Conservation (phyloP, 2,329 filamentous ascomycete species). For the Botrytis pseudocinerea region DNA sequence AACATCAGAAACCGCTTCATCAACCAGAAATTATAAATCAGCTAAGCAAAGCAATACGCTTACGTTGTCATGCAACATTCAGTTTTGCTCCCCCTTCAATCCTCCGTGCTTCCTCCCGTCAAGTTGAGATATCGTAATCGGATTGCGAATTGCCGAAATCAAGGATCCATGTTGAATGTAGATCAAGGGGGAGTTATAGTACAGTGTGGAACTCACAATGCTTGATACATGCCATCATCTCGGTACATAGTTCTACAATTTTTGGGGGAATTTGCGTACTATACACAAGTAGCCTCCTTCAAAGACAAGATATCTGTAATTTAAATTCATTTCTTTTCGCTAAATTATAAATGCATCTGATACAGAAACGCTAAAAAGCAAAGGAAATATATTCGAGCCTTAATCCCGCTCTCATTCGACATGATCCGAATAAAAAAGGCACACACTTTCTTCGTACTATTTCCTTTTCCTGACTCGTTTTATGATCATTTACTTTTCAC, state of each 20-base stretch:
- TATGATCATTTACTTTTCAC: constrained; percentile 5
- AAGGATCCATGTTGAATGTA: neutral
- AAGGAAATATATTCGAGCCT: constrained; percentile 36
- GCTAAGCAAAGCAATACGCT: no score
- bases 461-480: neutral
- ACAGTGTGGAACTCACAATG: neutral
- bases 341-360: constrained; percentile 33
- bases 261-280: neutral
- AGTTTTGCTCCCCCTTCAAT: neutral
- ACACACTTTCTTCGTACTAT: neutral
- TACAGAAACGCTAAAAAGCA: constrained; percentile 28
- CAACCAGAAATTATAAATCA: no score
- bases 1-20: no score
- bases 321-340: constrained; percentile 15
- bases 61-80: no score
- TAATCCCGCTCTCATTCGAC: neutral
- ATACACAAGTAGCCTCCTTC: neutral
- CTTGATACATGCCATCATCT: neutral
- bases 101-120: no score
- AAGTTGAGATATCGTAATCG: neutral
- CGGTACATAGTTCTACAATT: neutral
- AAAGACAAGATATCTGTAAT: neutral
- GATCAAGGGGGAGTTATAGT: neutral
- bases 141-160: neutral
- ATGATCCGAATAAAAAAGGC: neutral